A percentile compares a stretch with the other conserved stretches of the same genome.
These are phyloP conservation scores for Sphaerulina vaccinii DNA, from an alignment of 2,329 filamentous ascomycete species.

Conservation along the genomic window DNA sequence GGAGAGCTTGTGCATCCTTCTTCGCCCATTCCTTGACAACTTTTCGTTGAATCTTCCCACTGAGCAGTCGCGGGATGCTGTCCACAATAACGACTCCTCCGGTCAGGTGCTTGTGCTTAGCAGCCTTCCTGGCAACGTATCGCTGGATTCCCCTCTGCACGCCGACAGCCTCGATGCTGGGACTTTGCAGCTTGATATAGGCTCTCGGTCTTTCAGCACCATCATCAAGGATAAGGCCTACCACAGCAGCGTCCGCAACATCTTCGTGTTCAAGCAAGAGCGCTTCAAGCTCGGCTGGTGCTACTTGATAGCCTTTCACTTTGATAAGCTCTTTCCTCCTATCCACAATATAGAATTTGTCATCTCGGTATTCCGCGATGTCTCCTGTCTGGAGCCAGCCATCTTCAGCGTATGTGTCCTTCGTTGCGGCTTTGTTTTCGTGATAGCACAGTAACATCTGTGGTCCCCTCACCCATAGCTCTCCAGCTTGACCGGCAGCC, in stretches of 20 bases:
- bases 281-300: conserved; percentile 33
- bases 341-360: conserved; percentile 38
- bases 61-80: conserved; percentile 11
- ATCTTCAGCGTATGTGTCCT: conserved; percentile 37
- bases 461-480: conserved; percentile 71
- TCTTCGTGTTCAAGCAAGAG: conserved; percentile 53
- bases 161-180: not conserved
- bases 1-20: conserved; percentile 3
- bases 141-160: conserved; percentile 1
- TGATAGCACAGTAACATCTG: conserved; percentile 79
- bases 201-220: conserved; percentile 55
- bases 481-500: conserved; percentile 56
- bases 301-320: conserved; percentile 41
- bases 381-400: conserved; percentile 42
- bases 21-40: conserved; percentile 18
- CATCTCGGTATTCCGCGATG: conserved; percentile 33
- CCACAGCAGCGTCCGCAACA: conserved; percentile 55
- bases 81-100: conserved; percentile 13
- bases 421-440: conserved; percentile 53
- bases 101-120: conserved; percentile 14
- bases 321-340: conserved; percentile 43
- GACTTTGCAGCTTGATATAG: conserved; percentile 48
- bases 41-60: conserved; percentile 16
- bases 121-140: conserved; percentile 11
- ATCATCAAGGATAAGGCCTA: conserved; percentile 50